phyloP scores from a whole-genome alignment of 1,284 basidiomycete genomes.

The Cutaneotrichosporon cyanovorans region DNA sequence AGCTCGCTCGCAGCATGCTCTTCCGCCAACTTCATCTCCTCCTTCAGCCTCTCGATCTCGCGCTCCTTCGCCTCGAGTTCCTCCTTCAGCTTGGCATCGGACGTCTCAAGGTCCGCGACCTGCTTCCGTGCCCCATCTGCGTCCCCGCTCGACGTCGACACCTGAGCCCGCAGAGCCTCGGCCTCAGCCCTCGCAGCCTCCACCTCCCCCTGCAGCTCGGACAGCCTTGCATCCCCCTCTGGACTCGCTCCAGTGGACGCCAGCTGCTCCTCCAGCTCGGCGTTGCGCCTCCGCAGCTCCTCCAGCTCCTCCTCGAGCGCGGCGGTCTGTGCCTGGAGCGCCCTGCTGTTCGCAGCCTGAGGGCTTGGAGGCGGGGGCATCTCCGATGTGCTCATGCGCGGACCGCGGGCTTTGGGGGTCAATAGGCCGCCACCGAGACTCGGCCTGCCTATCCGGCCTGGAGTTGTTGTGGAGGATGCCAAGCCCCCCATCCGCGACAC shows the following conservation, averaged over 20 bases:
- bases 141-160: conserved; percentile 34
- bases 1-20: conserved; percentile 38
- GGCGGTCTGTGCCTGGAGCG: conserved; percentile 9
- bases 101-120: conserved; percentile 32
- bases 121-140: conserved; percentile 30
- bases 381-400: conserved; percentile 27
- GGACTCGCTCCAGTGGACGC: background rate
- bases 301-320: conserved; percentile 40
- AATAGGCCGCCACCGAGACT: conserved; percentile 33
- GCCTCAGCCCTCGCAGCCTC: conserved; percentile 24
- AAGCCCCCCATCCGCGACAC: conserved; percentile 33
- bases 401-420: conserved; percentile 35
- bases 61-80: conserved; percentile 28
- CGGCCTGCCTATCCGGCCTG: conserved; percentile 26
- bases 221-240: conserved; percentile 3
- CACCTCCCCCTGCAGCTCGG: conserved; percentile 28
- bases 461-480: conserved; percentile 21
- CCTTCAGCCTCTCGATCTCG: conserved; percentile 32
- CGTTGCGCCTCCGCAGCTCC: conserved; percentile 32
- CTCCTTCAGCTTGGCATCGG: conserved; percentile 22
- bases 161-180: conserved; percentile 26
- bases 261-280: conserved; percentile 25
- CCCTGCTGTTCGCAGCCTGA: conserved; percentile 11
- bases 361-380: conserved; percentile 46
- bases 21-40: conserved; percentile 35